phyloP scores from a whole-genome alignment of 2,329 filamentous ascomycete genomes.

The Colletotrichum filicis region DNA sequence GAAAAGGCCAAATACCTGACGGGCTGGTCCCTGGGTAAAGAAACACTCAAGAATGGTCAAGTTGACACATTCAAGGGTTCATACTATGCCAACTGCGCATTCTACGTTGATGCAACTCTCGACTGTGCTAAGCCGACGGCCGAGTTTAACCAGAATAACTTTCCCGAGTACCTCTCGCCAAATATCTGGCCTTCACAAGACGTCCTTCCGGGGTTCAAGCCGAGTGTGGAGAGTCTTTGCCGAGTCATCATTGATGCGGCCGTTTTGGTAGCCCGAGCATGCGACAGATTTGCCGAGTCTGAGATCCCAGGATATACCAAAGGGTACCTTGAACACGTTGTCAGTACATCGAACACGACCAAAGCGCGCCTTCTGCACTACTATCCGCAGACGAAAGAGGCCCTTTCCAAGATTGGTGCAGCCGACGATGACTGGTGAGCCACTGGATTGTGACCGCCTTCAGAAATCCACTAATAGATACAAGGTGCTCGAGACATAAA shows the following conservation, averaged over 20 bases:
- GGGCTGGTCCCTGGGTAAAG: conserved; percentile 85
- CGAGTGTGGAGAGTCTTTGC: conserved; percentile 80
- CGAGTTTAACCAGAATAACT: conserved; percentile 68
- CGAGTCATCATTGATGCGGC: conserved; percentile 89
- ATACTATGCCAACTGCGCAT: conserved; percentile 86
- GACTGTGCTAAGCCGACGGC: conserved; percentile 70
- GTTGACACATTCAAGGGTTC: conserved; percentile 85
- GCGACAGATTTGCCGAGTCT: conserved; percentile 83
- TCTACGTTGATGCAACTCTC: conserved; percentile 74
- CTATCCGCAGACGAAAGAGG: conserved; percentile 69
- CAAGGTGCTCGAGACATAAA: neutral
- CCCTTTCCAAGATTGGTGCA: conserved; percentile 40
- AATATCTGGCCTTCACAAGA: conserved; percentile 86
- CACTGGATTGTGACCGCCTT: neutral
- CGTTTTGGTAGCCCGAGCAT: conserved; percentile 88
- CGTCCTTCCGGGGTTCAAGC: conserved; percentile 79
- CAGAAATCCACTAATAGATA: neutral
- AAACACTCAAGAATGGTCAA: conserved; percentile 81
- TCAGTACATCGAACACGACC: conserved; percentile 85
- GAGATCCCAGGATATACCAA: conserved; percentile 81
- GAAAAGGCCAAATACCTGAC: conserved; percentile 72
- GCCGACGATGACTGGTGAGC: conserved; percentile 93
- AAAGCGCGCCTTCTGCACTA: conserved; percentile 95
- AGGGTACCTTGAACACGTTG: conserved; percentile 88
- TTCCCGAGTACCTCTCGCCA: conserved; percentile 88